Evolutionary conservation across 148 eudicot species (phyloP).

Genomic region (Simmondsia chinensis): DNA sequence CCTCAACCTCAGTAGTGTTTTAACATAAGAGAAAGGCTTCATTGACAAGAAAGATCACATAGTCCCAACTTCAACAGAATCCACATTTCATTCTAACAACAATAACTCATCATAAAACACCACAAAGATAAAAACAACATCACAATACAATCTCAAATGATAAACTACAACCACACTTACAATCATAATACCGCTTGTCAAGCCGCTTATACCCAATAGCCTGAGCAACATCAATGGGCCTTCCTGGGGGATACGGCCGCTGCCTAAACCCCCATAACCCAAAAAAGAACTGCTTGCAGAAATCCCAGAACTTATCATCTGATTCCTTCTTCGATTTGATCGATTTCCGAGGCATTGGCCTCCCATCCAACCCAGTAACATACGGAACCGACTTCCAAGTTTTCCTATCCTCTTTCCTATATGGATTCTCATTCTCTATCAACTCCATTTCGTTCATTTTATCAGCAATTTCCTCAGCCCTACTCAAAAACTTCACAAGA

Average conservation of each 20-base stretch:
- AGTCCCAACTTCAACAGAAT: too few relatives aligned
- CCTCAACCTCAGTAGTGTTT: too few relatives aligned
- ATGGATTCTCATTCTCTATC: constrained; percentile 43
- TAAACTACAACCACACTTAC: constrained; percentile 33
- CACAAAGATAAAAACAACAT: not conserved
- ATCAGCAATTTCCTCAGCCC: constrained; percentile 64
- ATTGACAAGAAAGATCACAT: too few relatives aligned
- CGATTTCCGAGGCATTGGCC: constrained; percentile 85
- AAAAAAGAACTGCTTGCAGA: constrained; percentile 72
- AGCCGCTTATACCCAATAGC: constrained; percentile 83
- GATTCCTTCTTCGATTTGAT: constrained; percentile 31
- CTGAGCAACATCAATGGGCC: constrained; percentile 86
- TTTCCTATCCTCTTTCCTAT: constrained; percentile 41
- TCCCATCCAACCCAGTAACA: constrained; percentile 76
- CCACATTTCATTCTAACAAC: not conserved
- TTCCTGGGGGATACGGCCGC: constrained; percentile 75
- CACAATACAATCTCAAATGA: not conserved
- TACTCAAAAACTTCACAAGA: constrained; percentile 42
- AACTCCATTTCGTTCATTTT: constrained; percentile 55
- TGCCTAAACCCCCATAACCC: constrained; percentile 88
- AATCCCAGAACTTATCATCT: constrained; percentile 94
- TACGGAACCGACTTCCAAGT: constrained; percentile 54
- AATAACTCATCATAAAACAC: not conserved
- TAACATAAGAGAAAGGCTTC: too few relatives aligned
- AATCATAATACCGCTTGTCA: constrained; percentile 76